These are phyloP conservation scores for Fusarium hainanense DNA, from an alignment of 2,329 filamentous ascomycete genomes.

Conservation along the genomic window DNA sequence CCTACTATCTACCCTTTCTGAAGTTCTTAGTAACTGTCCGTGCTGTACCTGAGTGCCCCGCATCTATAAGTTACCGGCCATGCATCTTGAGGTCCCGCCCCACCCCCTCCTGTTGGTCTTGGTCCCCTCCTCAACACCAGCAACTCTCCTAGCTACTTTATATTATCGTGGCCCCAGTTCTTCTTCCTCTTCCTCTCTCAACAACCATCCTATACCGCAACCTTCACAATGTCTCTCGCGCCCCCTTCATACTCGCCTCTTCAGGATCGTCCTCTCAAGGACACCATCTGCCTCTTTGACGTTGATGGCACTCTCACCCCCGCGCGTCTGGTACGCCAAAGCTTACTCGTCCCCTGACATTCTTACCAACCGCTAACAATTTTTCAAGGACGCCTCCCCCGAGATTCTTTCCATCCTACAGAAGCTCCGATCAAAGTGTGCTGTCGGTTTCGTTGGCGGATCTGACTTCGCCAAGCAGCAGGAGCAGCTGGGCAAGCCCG, in stretches of 20 bases:
- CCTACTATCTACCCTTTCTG: neutral
- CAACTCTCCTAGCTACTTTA: conserved; percentile 13
- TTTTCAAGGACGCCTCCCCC: conserved; percentile 70
- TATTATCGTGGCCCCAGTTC: conserved; percentile 13
- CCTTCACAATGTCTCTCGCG: conserved; percentile 54
- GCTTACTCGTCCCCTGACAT: neutral
- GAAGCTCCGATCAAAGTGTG: conserved; percentile 84
- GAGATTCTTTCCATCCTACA: conserved; percentile 87
- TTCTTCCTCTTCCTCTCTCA: conserved; percentile 7
- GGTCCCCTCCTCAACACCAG: conserved; percentile 36
- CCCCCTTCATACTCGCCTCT: conserved; percentile 74
- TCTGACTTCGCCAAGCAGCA: conserved; percentile 94
- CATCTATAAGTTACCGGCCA: conserved; percentile 8
- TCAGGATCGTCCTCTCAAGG: conserved; percentile 84
- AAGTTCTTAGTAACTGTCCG: neutral
- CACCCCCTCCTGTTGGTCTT: conserved; percentile 15
- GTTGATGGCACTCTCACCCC: conserved; percentile 93
- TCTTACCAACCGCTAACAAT: neutral
- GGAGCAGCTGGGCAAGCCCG: conserved; percentile 83
- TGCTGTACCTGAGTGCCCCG: conserved; percentile 23
- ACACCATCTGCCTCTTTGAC: conserved; percentile 96
- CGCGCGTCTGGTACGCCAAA: conserved; percentile 73
- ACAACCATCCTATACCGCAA: conserved; percentile 1
- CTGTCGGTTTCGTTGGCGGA: conserved; percentile 92
- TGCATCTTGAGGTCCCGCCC: conserved; percentile 19